Conservation (phyloP, 2,329 filamentous ascomycete species). For the Diaporthe caulivora region DNA sequence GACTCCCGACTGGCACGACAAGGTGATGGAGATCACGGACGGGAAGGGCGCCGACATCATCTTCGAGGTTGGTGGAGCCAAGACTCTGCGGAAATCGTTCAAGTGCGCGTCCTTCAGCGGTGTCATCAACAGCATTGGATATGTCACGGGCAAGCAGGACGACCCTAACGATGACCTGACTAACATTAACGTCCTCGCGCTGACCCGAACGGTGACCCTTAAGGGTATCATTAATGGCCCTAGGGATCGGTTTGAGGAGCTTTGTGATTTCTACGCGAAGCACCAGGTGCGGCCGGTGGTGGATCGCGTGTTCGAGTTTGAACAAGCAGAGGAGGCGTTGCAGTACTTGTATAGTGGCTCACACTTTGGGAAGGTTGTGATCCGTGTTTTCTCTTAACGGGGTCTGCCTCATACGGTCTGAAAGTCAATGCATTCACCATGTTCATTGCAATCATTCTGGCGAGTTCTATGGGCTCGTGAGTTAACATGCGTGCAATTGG, state of each 20-base stretch:
- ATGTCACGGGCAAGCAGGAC: slow-evolving; percentile 62
- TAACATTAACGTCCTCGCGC: slow-evolving; percentile 66
- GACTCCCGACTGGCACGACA: slow-evolving; percentile 63
- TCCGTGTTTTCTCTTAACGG: slow-evolving; percentile 43
- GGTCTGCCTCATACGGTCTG: too few relatives aligned
- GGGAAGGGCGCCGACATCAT: slow-evolving; percentile 65
- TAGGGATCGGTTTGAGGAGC: slow-evolving; percentile 56
- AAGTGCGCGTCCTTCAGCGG: slow-evolving; percentile 67
- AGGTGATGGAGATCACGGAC: slow-evolving; percentile 59
- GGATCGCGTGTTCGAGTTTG: slow-evolving; percentile 57
- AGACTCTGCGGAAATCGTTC: slow-evolving; percentile 65
- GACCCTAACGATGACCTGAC: slow-evolving; percentile 57
- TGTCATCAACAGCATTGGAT: slow-evolving; percentile 59
- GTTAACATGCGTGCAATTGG: neutral
- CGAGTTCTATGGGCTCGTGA: neutral
- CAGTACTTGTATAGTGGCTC: slow-evolving; percentile 62
- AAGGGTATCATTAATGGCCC: slow-evolving; percentile 70
- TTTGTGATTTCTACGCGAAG: slow-evolving; percentile 48
- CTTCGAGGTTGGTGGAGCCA: slow-evolving; percentile 66
- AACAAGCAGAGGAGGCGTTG: slow-evolving; percentile 57
- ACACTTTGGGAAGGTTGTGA: slow-evolving; percentile 67
- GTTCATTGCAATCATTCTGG: too few relatives aligned
- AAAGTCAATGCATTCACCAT: neutral
- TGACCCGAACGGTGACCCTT: slow-evolving; percentile 52
- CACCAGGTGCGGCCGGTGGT: slow-evolving; percentile 56